Base-by-base conservation (phyloP, 2,329 filamentous ascomycete species). In the Graphilbum fragrans region DNA sequence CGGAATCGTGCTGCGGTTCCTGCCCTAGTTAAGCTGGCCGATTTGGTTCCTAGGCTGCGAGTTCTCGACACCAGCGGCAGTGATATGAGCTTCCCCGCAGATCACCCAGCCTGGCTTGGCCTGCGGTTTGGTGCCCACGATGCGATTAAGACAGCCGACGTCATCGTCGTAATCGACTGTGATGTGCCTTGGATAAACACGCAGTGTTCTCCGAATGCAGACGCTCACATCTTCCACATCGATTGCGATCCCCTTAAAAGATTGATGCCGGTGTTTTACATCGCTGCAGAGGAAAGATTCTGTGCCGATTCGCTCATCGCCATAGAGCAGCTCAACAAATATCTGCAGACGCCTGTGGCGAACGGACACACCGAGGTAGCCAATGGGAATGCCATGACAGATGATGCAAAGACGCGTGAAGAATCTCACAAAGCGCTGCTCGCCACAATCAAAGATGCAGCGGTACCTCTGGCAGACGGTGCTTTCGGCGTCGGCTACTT, bases 141-240 rank as follows among this genome's bases (percentile, higher is more conserved):
- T 2, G 67, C 70, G 34, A 84, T 94, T 55, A 72, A 69, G 44
- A 76, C 76, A 0, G 86, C 88, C 1, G 90, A 95, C 56, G 74
- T 86, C 11, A 93, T 95, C 45, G 50, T 95, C 1, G 80, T 94
- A 3, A 55, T 94, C 20, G 83, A 95, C 58, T 93, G 86, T 48
- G 88, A 95, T 54, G 86, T 94, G 0, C 88, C 88, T 0, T 95
- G 87, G 86, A 87, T 95, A 42, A 79, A 81, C n/a, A 92, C 86
- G 0, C 76, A 77, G 16, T 77, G 73, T 58, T 66, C 66, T 48
- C 77, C 77, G 0, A 58, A 58, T 2, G 57, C 62, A 3, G 64
- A 68, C 16, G 70, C 71, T 18, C 66, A 64, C 46, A 62, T 82
- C 42, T 80, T 74, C 59, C 77, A 82, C 51, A 67, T 82, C 35